phyloP scores from a whole-genome alignment of 768 basidiomycete genomes.

The Trametes cubensis region DNA sequence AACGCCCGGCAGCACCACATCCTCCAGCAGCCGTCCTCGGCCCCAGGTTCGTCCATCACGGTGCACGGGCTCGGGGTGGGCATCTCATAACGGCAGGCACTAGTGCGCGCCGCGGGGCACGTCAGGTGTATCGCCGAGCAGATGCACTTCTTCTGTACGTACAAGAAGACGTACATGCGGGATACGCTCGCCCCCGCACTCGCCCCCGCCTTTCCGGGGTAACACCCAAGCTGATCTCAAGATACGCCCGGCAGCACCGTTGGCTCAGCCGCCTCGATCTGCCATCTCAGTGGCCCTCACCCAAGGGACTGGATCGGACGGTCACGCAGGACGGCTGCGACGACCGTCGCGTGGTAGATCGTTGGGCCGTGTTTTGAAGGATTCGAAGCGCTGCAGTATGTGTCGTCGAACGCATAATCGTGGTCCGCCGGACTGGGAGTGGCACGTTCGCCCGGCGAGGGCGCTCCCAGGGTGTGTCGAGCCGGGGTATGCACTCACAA shows the following conservation, averaged over 20 bases:
- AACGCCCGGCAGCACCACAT: too few species aligned
- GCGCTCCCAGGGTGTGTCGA: not conserved
- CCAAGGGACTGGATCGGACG: too few species aligned
- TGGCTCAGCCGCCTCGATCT: too few species aligned
- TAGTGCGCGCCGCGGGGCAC: not conserved
- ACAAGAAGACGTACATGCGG: not conserved
- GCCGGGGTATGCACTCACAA: not conserved
- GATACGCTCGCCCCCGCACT: not conserved
- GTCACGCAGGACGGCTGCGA: too few species aligned
- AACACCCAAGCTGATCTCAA: not conserved
- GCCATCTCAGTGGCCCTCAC: too few species aligned
- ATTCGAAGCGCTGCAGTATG: not conserved
- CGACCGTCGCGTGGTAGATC: not conserved
- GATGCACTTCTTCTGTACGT: conserved; percentile 8
- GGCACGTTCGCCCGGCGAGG: not conserved
- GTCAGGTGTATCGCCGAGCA: conserved; percentile 11
- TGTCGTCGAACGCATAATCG: conserved; percentile 1
- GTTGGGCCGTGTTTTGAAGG: not conserved
- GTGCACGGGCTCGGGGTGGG: too few species aligned
- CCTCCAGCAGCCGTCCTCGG: too few species aligned
- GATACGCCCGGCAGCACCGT: not conserved
- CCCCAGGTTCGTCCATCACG: not conserved
- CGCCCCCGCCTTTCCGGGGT: not conserved
- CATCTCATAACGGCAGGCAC: not conserved
- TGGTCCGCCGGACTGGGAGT: not conserved